Conservation (phyloP, 2,329 filamentous ascomycete genomes). For the Penicillium hordei region DNA sequence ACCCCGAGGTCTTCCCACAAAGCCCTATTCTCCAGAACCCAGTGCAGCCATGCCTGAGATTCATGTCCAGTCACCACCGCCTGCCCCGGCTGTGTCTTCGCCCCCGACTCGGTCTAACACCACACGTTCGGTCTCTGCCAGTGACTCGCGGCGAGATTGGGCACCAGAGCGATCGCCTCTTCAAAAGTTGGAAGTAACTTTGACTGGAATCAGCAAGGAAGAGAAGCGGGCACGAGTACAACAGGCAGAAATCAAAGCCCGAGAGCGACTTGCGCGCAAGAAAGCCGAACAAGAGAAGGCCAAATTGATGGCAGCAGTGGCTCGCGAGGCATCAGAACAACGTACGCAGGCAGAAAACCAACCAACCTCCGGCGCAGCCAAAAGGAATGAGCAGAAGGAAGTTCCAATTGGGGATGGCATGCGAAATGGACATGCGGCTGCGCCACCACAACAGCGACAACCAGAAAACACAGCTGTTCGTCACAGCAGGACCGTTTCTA, state of each 20-base stretch:
- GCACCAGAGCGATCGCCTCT: slow-evolving; percentile 85
- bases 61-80: slow-evolving; percentile 16
- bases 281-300: slow-evolving; percentile 26
- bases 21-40: slow-evolving; percentile 5
- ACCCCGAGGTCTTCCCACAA: slow-evolving; percentile 19
- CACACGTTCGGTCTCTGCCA: slow-evolving; percentile 30
- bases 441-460: slow-evolving; percentile 12
- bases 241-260: slow-evolving; percentile 73
- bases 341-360: slow-evolving; percentile 12
- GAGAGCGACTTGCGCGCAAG: slow-evolving; percentile 52
- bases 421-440: background rate
- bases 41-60: slow-evolving; percentile 9
- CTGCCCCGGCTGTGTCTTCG: slow-evolving; percentile 11
- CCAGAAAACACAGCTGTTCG: slow-evolving; percentile 15
- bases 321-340: slow-evolving; percentile 8
- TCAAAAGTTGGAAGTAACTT: slow-evolving; percentile 86
- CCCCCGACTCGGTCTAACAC: slow-evolving; percentile 35
- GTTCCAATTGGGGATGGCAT: background rate
- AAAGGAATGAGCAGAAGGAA: slow-evolving; percentile 4
- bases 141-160: slow-evolving; percentile 50
- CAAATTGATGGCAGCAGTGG: slow-evolving; percentile 3
- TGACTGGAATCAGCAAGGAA: slow-evolving; percentile 92
- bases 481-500: slow-evolving; percentile 19
- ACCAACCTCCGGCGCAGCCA: background rate
- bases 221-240: slow-evolving; percentile 84